Base-by-base conservation (phyloP, 2,329 filamentous ascomycete genomes). In the Camillea tinctor region DNA sequence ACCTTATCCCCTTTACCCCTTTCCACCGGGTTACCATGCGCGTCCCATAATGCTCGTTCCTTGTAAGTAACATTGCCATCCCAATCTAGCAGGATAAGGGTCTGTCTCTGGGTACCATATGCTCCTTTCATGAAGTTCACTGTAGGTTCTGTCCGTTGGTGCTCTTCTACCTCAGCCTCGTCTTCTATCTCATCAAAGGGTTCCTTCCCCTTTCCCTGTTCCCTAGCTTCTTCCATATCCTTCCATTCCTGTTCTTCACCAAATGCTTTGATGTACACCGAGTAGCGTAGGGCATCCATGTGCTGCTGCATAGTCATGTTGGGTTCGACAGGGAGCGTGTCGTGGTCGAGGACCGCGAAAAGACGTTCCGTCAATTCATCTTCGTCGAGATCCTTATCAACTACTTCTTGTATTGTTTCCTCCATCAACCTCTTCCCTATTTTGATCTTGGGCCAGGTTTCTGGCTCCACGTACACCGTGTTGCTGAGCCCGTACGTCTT, bases 81-180 rank as follows among this genome's bases (percentile, higher is more conserved):
- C 82, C 83, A 86, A 66, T 87, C 85, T 6, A 88, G 82, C 51
- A 88, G 73, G 15, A 89, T 73, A 15, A 88, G 75, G 0, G 86
- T 88, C 75, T 89, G 86, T 44, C 86, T 75, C 73, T 89, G 86
- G 4, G 86, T 89, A 3, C 86, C 86, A 66, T 89, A 89, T 64
- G 86, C 75, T 1, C 86, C 86, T 4, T 80, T 83, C 69, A 83
- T 81, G 64, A 85, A 86, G 1, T 73, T 78, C 58, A 64, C 71
- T 30, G 69, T 68, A 7, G 74, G 68, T 17, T 79, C 77, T 1
- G 79, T 78, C 23, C 74, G 73, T 56, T 66, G 69, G 56, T 74
- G 72, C 51, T 77, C 75, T 4, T 75, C 75, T 4, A 66, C 68
- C 2, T 73, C 65, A n/a, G 68, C 74, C 55, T 73, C 69, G 36